Base-by-base conservation (phyloP, 257 asterid genomes). In the Salvia splendens region DNA sequence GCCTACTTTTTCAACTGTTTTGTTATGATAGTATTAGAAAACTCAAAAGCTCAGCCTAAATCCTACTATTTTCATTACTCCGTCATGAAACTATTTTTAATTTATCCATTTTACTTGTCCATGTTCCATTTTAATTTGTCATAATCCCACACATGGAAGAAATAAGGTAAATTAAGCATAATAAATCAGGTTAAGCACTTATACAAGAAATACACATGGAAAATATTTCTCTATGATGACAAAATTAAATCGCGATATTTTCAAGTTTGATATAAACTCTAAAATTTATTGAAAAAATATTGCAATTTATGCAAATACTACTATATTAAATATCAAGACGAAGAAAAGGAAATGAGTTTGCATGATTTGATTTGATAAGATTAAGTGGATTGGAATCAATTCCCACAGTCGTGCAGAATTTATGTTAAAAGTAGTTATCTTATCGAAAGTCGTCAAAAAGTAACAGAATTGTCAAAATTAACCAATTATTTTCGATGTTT, bases 401-500 rank as follows among this genome's bases (percentile, higher is more conserved):
- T 9, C 12, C 38, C 49, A 17, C 10, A 5, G 2, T 51, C 6
- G 30, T 5, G 30, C 30, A 24, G 3, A 24, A 24, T 24, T 24
- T 24, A 24, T 24, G 30, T 24, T 3, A 24, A 24, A 24, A 24
- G 30, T 24, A 24, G 30, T 16, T 6, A 43, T 64, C 38, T 35
- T 36, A 24, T 47, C 17, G 11, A 63, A 54, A 72, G 65, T 35
- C 17, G 46, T 35, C 28, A 65, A 67, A 60, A 65, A 40, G 33
- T 32, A 7, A 50, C 4, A 24, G 16, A 60, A 61, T 5, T 68
- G 70, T 74, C 78, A 68, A 67, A 67, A 52, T 52, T 74, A 53
- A 74, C 68, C 50, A 36, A 65, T 52, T 58, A 57, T 74, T 24
- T 74, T 68, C 78, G 74, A 70, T 74, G 74, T 40, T 15, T 33